A percentile compares a stretch with the other conserved stretches of the same genome.
These are phyloP conservation scores for Cryoendolithus antarcticus DNA, from an alignment of 2,329 filamentous ascomycete species.

Conservation along the genomic window DNA sequence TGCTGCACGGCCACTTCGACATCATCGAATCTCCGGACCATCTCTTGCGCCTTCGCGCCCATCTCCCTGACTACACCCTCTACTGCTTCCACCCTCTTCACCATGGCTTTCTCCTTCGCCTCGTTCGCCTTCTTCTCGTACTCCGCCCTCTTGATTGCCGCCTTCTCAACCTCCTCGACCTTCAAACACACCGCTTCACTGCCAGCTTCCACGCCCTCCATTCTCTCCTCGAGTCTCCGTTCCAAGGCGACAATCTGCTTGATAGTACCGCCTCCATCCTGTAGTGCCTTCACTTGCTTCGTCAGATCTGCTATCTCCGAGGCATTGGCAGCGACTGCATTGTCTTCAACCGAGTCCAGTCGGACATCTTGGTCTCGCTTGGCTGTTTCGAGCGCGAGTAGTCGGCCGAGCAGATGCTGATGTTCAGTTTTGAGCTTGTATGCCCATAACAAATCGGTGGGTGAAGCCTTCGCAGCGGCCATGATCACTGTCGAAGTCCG, in stretches of 20 bases:
- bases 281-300: conserved; percentile 41
- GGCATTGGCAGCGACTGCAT: neutral
- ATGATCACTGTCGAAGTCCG: neutral
- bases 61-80: neutral
- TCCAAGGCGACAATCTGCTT: neutral
- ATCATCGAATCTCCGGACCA: neutral
- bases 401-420: conserved; percentile 17
- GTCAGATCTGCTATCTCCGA: conserved; percentile 27
- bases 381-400: conserved; percentile 18
- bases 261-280: neutral
- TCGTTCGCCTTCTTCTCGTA: neutral
- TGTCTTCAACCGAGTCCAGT: neutral
- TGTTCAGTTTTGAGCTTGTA: conserved; percentile 25
- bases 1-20: neutral
- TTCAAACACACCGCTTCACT: too few relatives aligned
- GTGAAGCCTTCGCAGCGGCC: conserved; percentile 4
- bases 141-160: neutral
- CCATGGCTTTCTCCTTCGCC: neutral
- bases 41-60: neutral
- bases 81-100: neutral
- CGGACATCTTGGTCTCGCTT: conserved; percentile 1
- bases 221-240: neutral
- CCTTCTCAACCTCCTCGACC: neutral
- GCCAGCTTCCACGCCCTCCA: neutral
- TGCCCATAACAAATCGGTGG: conserved; percentile 23